These are phyloP conservation scores for Sarocladium oryzae DNA, from an alignment of 2,329 filamentous ascomycete genomes.

Conservation along the genomic window DNA sequence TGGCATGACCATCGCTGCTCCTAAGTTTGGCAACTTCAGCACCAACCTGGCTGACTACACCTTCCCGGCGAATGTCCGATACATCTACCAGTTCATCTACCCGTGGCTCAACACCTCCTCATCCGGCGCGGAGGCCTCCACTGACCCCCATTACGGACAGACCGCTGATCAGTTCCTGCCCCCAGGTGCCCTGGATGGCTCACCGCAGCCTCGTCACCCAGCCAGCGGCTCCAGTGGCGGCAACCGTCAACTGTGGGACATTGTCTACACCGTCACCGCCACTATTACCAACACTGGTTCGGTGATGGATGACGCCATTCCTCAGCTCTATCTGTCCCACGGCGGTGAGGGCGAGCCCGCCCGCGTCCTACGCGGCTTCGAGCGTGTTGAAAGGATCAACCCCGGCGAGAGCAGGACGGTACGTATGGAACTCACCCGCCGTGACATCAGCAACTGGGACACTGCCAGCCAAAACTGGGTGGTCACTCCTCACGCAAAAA, in stretches of 20 bases:
- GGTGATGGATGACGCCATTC: constrained; percentile 60
- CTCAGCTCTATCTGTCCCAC: constrained; percentile 73
- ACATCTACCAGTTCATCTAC: constrained; percentile 56
- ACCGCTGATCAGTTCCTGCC: constrained; percentile 55
- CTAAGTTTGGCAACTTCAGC: constrained; percentile 52
- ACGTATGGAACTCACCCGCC: constrained; percentile 61
- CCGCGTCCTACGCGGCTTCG: constrained; percentile 70
- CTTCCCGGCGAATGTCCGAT: constrained; percentile 54
- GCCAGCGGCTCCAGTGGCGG: constrained; percentile 53
- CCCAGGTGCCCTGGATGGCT: constrained; percentile 45
- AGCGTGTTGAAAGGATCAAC: constrained; percentile 61
- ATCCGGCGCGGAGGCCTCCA: constrained; percentile 46
- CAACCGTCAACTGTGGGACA: constrained; percentile 60
- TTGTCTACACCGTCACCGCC: constrained; percentile 60
- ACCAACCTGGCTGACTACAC: constrained; percentile 58
- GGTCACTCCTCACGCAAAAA: constrained; percentile 44
- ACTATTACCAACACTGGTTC: constrained; percentile 66
- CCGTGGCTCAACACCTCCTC: constrained; percentile 64
- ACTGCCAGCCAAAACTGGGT: constrained; percentile 76
- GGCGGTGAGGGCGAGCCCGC: constrained; percentile 68
- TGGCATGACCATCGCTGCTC: constrained; percentile 57
- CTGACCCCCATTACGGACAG: constrained; percentile 54
- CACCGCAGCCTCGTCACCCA: constrained; percentile 47
- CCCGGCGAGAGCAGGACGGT: constrained; percentile 65
- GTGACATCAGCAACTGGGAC: constrained; percentile 88